Conservation (phyloP, 768 basidiomycete species). For the Kwoniella bestiolae region DNA sequence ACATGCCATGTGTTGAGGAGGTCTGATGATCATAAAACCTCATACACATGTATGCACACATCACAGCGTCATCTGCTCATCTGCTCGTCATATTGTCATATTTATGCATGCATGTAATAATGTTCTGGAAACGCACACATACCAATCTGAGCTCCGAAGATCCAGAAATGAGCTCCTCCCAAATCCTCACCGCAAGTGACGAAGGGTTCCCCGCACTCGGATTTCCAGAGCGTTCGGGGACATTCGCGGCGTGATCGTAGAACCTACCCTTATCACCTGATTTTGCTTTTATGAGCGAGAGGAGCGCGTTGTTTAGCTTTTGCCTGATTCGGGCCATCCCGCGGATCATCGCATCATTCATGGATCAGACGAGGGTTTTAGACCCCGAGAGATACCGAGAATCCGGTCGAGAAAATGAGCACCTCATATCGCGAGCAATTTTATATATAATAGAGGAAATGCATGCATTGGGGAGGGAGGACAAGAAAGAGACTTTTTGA, state of each 20-base stretch:
- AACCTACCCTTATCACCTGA: neutral
- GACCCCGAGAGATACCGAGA: neutral
- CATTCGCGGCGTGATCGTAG: neutral
- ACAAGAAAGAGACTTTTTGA: neutral
- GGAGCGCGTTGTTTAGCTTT: neutral
- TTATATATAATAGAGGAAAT: constrained; percentile 2
- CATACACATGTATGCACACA: neutral
- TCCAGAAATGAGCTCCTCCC: neutral
- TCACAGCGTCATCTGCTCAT: no score
- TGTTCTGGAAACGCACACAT: no score
- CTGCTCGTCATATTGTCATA: neutral
- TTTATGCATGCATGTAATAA: neutral
- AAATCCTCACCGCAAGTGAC: neutral
- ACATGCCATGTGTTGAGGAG: neutral
- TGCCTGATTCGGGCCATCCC: neutral
- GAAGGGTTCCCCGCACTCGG: neutral
- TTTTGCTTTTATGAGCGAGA: neutral
- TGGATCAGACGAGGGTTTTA: neutral
- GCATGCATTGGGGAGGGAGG: neutral
- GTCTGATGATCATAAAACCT: neutral
- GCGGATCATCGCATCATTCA: neutral
- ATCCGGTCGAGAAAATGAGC: neutral
- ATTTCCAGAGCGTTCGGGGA: neutral
- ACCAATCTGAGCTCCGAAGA: neutral
- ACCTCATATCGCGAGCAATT: neutral